These are phyloP conservation scores for Boletus insuetus DNA, from an alignment of 768 basidiomycete species.

Conservation along the genomic window DNA sequence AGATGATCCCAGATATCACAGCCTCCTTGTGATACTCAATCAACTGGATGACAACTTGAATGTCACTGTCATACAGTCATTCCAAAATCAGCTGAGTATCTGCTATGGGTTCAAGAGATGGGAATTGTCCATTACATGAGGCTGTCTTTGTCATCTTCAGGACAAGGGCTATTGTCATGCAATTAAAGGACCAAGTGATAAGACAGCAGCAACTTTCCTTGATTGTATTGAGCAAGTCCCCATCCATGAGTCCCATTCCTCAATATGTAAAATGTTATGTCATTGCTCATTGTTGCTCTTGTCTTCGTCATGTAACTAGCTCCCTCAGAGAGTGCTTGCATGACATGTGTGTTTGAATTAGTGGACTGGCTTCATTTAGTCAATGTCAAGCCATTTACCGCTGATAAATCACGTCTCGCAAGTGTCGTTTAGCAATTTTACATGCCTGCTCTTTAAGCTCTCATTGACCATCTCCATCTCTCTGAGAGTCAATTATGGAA, in stretches of 20 bases:
- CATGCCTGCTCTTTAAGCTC: conserved; percentile 37
- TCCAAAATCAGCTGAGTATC: conserved; percentile 34
- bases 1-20: conserved; percentile 34
- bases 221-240: conserved; percentile 39
- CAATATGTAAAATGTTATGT: neutral
- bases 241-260: conserved; percentile 41
- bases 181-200: neutral
- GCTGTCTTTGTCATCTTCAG: conserved; percentile 33
- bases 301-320: conserved; percentile 40
- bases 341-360: conserved; percentile 48
- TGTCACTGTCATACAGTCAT: conserved; percentile 31
- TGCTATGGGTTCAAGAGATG: conserved; percentile 42
- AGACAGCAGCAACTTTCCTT: conserved; percentile 41
- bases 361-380: conserved; percentile 63
- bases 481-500: conserved; percentile 42
- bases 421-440: conserved; percentile 41
- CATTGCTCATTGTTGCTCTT: neutral
- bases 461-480: conserved; percentile 48
- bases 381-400: conserved; percentile 31
- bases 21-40: conserved; percentile 29
- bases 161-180: conserved; percentile 1
- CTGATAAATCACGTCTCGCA: conserved; percentile 42
- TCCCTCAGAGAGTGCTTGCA: conserved; percentile 32
- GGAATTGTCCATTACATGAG: conserved; percentile 43
- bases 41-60: conserved; percentile 41